phyloP scores from a whole-genome alignment of 129 eudicot genomes.

The Deinandra increscens region DNA sequence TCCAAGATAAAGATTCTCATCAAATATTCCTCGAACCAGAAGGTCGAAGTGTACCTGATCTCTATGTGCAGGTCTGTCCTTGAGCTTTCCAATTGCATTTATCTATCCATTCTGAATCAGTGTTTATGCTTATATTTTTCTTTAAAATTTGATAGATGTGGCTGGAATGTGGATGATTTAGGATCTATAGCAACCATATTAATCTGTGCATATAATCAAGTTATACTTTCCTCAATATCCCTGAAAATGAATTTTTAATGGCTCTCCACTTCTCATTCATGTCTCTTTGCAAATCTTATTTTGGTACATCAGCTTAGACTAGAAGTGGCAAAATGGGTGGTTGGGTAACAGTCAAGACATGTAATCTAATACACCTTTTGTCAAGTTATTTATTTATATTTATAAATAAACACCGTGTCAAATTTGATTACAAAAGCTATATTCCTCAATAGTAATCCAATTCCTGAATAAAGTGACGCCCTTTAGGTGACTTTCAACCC shows the following conservation, averaged over 20 bases:
- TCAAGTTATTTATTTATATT: background rate
- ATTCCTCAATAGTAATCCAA: background rate
- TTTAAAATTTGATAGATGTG: background rate
- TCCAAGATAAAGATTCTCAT: slow-evolving; percentile 96
- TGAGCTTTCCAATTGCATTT: slow-evolving; percentile 11
- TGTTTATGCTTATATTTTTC: background rate
- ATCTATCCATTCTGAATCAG: background rate
- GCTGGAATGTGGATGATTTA: background rate
- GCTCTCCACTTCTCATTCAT: background rate
- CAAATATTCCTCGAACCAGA: slow-evolving; percentile 98
- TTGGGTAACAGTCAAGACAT: background rate
- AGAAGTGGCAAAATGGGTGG: background rate
- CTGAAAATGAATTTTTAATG: slow-evolving; percentile 1
- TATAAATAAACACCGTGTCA: background rate
- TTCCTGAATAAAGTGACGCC: background rate
- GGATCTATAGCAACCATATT: background rate
- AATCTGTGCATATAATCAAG: background rate
- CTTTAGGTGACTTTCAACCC: background rate
- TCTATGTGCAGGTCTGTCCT: slow-evolving; percentile 80
- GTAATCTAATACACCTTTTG: background rate
- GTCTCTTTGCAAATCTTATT: background rate
- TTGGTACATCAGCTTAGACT: background rate
- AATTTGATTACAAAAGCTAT: background rate
- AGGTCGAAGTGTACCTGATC: slow-evolving; percentile 90
- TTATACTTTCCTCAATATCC: background rate